These are phyloP conservation scores for Phytophthora sansomeana DNA, from an alignment of 352 stramenopile species.

Conservation along the genomic window DNA sequence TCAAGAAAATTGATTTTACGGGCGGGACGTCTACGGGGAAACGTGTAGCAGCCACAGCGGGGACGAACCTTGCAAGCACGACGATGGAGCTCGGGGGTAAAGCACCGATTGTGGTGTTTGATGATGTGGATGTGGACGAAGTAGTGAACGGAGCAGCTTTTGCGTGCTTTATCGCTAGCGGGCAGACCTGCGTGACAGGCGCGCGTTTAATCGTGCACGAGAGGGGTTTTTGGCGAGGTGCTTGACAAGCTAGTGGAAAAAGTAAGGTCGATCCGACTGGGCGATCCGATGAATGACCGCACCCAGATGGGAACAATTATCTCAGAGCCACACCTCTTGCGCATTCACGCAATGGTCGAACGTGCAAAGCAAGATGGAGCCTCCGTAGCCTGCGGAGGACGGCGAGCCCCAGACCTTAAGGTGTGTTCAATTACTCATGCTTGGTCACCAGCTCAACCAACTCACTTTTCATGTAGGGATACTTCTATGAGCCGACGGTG, in stretches of 20 bases:
- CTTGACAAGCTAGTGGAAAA: slow-evolving; percentile 60
- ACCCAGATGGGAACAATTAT: slow-evolving; percentile 81
- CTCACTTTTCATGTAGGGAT: slow-evolving; percentile 43
- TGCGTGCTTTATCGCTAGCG: slow-evolving; percentile 75
- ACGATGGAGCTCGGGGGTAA: slow-evolving; percentile 84
- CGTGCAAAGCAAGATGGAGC: slow-evolving; percentile 86
- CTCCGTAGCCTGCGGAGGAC: slow-evolving; percentile 76
- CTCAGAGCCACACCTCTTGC: slow-evolving; percentile 57
- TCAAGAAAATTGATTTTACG: slow-evolving; percentile 73
- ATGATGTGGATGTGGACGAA: slow-evolving; percentile 66
- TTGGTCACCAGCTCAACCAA: not conserved
- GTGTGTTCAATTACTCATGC: slow-evolving; percentile 7
- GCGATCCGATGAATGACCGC: slow-evolving; percentile 54
- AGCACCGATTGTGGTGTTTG: slow-evolving; percentile 70
- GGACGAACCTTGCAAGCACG: slow-evolving; percentile 48
- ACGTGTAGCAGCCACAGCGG: slow-evolving; percentile 45
- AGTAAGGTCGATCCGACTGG: slow-evolving; percentile 62
- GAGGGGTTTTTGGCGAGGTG: slow-evolving; percentile 78
- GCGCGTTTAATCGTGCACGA: slow-evolving; percentile 89
- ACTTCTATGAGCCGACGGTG: slow-evolving; percentile 95
- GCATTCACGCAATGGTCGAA: slow-evolving; percentile 79
- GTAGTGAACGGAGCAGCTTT: slow-evolving; percentile 73
- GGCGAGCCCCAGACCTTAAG: slow-evolving; percentile 45
- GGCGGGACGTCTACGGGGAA: slow-evolving; percentile 50
- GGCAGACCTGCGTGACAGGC: slow-evolving; percentile 84